Conservation (phyloP, 1,284 basidiomycete genomes). For the Pyrrhoderma noxium region DNA sequence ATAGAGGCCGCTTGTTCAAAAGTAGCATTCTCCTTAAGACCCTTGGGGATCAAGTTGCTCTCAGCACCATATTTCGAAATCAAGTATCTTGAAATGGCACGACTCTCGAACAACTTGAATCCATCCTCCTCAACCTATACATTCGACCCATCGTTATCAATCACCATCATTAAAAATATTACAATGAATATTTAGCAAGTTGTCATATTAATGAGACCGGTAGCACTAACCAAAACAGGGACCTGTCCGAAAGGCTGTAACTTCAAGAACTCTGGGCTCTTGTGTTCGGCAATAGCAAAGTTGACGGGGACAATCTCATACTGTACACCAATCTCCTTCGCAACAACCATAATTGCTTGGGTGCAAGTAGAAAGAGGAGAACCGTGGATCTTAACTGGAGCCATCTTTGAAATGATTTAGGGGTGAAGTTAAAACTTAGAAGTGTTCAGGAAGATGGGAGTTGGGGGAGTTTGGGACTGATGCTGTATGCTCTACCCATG, state of each 20-base stretch:
- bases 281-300: conserved; percentile 33
- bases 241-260: conserved; percentile 61
- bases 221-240: conserved; percentile 31
- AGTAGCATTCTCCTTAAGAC: conserved; percentile 24
- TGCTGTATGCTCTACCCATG: no score
- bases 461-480: no score
- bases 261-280: conserved; percentile 36
- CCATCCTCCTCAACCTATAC: conserved; percentile 18
- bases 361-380: conserved; percentile 19
- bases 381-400: conserved; percentile 14
- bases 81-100: conserved; percentile 30
- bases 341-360: conserved; percentile 14
- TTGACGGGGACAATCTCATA: conserved; percentile 20
- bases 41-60: conserved; percentile 19
- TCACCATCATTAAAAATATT: neutral
- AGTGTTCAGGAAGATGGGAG: no score
- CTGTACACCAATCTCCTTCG: conserved; percentile 18
- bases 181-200: no score
- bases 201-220: no score
- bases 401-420: neutral
- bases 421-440: no score
- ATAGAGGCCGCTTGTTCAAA: conserved; percentile 30
- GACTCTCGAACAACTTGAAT: conserved; percentile 24
- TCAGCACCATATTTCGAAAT: conserved; percentile 24
- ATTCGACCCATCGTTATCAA: no score